Evolutionary conservation across 1,284 basidiomycete genomes (phyloP).

Genomic region (Trichosporon sp.): DNA sequence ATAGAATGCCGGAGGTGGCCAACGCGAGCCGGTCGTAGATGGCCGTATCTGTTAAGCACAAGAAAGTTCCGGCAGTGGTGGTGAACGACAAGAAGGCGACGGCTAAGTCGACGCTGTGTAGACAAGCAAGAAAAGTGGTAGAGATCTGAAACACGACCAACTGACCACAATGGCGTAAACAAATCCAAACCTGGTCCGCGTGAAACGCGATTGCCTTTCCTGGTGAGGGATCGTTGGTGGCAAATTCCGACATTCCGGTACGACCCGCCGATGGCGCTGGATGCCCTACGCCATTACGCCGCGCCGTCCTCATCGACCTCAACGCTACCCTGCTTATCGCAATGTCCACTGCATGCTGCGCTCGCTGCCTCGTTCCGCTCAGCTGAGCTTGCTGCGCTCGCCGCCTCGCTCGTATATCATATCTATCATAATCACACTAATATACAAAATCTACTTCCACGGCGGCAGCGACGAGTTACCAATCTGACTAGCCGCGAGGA

Average conservation of each 20-base stretch:
- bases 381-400: background rate
- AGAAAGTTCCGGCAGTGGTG: too few relatives aligned
- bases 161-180: background rate
- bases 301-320: too few relatives aligned
- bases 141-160: background rate
- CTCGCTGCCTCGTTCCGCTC: background rate
- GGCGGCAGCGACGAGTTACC: background rate
- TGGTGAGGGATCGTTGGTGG: background rate
- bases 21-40: too few relatives aligned
- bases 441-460: background rate
- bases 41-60: too few relatives aligned
- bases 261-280: too few relatives aligned
- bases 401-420: background rate
- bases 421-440: constrained; percentile 1
- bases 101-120: background rate
- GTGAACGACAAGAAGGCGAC: too few relatives aligned
- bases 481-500: background rate
- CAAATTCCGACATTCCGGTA: background rate
- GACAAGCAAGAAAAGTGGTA: background rate
- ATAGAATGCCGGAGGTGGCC: too few relatives aligned
- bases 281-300: too few relatives aligned
- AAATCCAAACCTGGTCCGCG: background rate
- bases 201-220: background rate
- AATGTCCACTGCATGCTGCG: background rate
- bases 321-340: background rate